Evolutionary conservation across 805 yeast genomes (phyloP), one percentile per base, ranked within the genome.

Genomic region (Cyberlindnera japonica): DNA sequence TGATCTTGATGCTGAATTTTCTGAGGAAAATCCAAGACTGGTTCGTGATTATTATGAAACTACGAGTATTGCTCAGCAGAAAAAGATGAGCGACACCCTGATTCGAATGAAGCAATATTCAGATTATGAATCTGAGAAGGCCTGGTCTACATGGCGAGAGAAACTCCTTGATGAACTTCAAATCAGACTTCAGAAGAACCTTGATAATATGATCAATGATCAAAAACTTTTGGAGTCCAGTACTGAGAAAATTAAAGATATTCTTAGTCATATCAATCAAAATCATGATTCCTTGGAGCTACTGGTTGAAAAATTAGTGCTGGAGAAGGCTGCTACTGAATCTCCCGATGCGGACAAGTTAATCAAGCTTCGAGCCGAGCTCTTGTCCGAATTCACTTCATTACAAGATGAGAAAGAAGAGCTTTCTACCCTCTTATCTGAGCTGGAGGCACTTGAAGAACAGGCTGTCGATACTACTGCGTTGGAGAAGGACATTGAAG

Each of bases 71-170:
- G 32, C 32, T 3, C 51, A 49, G 21, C 57, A 53, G 37, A 55
- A 50, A 35, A 53, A 41, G 27, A 38, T 57, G 47, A 45, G 55
- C 31, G 61, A 57, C 31, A 35, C 44, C 4, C 40, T 57, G 41
- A 38, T 51, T 1, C 28, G 48, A 18, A 51, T 55, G 57, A 57
- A 57, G 20, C 49, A 50, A n/a, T 47, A 42, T 21, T 49, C 60
- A 4, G 60, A 55, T 35, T 40, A 51, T 16, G 52, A 52, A 19
- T 50, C 60, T 6, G 57, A 53, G 38, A 48, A 40, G 25, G 40
- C 55, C 0, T 55, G 60, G 60, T 44, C 46, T 11, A 25, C 49
- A 2, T 57, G 61, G 61, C 41, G 58, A 15, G 41, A 39, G n/a
- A 46, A 53, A 37, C 32, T 57, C 5, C 28, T 54, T 15, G 55